Base-by-base conservation (phyloP, 208 protist species). In the Leishmania mexicana region DNA sequence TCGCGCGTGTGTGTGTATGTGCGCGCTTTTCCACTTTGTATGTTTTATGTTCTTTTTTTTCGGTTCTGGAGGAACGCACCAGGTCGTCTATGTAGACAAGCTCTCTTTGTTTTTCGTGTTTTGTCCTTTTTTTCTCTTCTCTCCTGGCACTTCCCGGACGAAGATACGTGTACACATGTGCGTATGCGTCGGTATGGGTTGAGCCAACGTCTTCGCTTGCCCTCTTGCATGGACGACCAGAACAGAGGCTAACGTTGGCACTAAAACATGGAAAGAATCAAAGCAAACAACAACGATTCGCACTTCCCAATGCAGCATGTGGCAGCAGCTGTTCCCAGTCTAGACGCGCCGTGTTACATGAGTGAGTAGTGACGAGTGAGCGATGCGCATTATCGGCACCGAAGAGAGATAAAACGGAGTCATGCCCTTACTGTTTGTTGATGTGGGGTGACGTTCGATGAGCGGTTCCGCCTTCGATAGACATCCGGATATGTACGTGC, bases 31-130 rank as follows among this genome's bases (percentile, higher is more conserved):
- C 75, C 78, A 42, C 76, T 72, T 72, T 68, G 38, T 3, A 76
- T n/a, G n/a, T 57, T 58, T 38, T 58, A 35, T 75, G n/a, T 21
- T 7, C 24, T 47, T 35, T 28, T 64, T 11, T 19, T 58, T 11
- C 3, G 4, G 17, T n/a, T 3, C 17, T 42, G 73, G 51, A 2
- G 3, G 19, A 40, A 38, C 58, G 47, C 73, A 35, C 31, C 31
- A 45, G 49, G 73, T 5, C 73, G 31, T 15, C 53, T 21, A 76
- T 76, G 73, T 76, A 76, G 31, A 62, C 73, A 76, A 76, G 35
- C 21, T 21, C 24, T 42, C 28, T 57, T 75, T 40, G 1, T 68
- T n/a, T n/a, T 47, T 15, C 21, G 28, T 38, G 62, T 10, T 53
- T 49, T 62, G n/a, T 80, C 51, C 74, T 1, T 54, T 35, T 76